phyloP scores from a whole-genome alignment of 352 stramenopile species.

The Pythium myriotylum region DNA sequence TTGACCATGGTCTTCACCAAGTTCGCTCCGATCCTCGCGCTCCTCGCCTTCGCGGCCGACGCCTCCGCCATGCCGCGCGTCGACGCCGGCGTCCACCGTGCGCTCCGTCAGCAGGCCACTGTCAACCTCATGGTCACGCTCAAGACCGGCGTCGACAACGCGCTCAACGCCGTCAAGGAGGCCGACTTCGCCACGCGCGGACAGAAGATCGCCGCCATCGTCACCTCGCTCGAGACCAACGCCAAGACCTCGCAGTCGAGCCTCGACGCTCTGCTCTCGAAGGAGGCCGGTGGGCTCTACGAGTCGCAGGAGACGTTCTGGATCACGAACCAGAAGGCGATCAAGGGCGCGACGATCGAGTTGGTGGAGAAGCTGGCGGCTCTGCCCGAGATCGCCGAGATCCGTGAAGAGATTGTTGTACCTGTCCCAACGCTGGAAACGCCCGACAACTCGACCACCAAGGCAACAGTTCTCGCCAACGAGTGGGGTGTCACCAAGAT shows the following conservation, averaged over 20 bases:
- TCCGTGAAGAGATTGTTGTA: conserved; percentile 21
- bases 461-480: background rate
- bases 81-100: conserved; percentile 30
- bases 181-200: conserved; percentile 17
- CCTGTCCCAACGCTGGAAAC: background rate
- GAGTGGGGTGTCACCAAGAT: conserved; percentile 41
- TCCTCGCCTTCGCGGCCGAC: conserved; percentile 18
- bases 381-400: conserved; percentile 16
- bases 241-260: conserved; percentile 5
- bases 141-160: conserved; percentile 15
- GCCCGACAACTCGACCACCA: conserved; percentile 1
- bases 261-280: conserved; percentile 8
- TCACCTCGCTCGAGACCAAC: conserved; percentile 12
- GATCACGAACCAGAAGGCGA: conserved; percentile 36
- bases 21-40: conserved; percentile 21
- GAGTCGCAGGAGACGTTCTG: conserved; percentile 23
- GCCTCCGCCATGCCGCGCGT: conserved; percentile 17
- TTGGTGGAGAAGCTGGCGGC: conserved; percentile 29
- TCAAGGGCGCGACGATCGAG: conserved; percentile 27
- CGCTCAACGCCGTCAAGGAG: conserved; percentile 22
- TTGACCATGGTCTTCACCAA: conserved; percentile 19
- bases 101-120: conserved; percentile 26
- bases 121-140: conserved; percentile 42
- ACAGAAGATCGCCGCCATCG: conserved; percentile 8
- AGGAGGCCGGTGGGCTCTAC: conserved; percentile 23